Percentiles rank a stretch among this genome's conserved stretches.
phyloP scores from a whole-genome alignment of 1,284 basidiomycete genomes.

The Leccinum angustisporum region DNA sequence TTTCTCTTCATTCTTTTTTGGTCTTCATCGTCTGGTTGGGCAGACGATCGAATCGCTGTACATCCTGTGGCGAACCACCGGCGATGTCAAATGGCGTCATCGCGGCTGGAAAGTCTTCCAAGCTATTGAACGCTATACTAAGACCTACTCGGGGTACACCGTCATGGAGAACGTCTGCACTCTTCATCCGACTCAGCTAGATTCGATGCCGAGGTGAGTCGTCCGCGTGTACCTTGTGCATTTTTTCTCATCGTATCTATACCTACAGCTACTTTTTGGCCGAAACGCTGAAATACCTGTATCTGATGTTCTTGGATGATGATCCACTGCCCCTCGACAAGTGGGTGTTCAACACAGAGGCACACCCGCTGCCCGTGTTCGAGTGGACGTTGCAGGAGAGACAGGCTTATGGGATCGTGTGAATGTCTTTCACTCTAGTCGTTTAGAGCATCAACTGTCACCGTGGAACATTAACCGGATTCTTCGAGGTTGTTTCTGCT shows the following conservation, averaged over 20 bases:
- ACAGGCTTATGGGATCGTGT: slow-evolving; percentile 35
- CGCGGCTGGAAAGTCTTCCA: slow-evolving; percentile 76
- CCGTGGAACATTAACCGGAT: neutral
- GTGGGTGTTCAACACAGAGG: slow-evolving; percentile 87
- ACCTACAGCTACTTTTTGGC: slow-evolving; percentile 62
- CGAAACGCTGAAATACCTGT: slow-evolving; percentile 73
- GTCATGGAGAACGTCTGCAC: slow-evolving; percentile 49
- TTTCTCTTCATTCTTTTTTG: neutral
- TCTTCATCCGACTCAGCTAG: slow-evolving; percentile 22
- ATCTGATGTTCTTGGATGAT: slow-evolving; percentile 57
- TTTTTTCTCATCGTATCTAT: neutral
- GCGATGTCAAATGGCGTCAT: slow-evolving; percentile 68
- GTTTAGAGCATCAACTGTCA: neutral
- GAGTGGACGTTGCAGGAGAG: slow-evolving; percentile 56
- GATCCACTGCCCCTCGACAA: slow-evolving; percentile 63
- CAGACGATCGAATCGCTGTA: slow-evolving; percentile 71
- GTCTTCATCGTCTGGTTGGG: neutral
- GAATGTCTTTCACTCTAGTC: neutral
- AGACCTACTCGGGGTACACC: slow-evolving; percentile 57
- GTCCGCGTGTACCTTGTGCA: neutral
- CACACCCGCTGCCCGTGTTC: slow-evolving; percentile 77
- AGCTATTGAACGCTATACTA: slow-evolving; percentile 60
- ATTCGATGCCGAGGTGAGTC: slow-evolving; percentile 14
- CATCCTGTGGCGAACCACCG: slow-evolving; percentile 69
- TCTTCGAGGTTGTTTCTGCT: neutral